A percentile compares a stretch with the other conserved stretches of the same genome.
These are phyloP conservation scores for Magnaporthiopsis poae DNA, from an alignment of 2,329 filamentous ascomycete species.

Conservation along the genomic window DNA sequence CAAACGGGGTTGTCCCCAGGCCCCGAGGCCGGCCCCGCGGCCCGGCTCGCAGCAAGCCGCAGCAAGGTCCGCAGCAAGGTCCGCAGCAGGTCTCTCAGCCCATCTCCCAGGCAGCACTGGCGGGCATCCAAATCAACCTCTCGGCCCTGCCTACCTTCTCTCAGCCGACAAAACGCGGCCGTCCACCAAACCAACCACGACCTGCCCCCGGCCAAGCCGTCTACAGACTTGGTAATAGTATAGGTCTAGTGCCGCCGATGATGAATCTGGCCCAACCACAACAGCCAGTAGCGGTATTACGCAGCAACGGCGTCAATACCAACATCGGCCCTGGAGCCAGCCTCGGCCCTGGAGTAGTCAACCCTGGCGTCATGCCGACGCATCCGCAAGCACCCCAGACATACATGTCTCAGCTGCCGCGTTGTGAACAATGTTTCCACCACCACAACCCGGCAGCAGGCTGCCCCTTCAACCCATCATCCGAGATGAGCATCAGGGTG, in stretches of 20 bases:
- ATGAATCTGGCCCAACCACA: no score
- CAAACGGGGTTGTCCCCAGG: not conserved
- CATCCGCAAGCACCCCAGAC: not conserved
- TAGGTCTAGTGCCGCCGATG: not conserved
- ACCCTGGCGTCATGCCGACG: no score
- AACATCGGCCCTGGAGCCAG: no score
- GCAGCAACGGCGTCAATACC: not conserved
- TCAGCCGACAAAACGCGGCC: not conserved
- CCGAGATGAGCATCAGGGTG: constrained; percentile 19
- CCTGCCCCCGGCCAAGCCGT: not conserved
- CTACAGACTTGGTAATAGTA: not conserved
- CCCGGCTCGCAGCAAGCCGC: no score
- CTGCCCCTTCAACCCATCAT: constrained; percentile 5
- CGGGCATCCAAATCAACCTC: not conserved
- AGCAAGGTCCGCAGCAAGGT: not conserved
- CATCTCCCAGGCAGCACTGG: not conserved
- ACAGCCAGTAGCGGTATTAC: not conserved
- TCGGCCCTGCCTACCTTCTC: not conserved
- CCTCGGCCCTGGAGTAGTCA: no score
- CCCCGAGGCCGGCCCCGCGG: no score
- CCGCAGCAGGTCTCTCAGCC: not conserved
- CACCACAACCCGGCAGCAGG: not conserved
- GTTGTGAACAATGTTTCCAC: not conserved
- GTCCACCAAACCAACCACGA: not conserved
- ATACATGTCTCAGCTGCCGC: not conserved